These are phyloP conservation scores for Lactifluus volemus DNA, from an alignment of 768 basidiomycete species.

Conservation along the genomic window DNA sequence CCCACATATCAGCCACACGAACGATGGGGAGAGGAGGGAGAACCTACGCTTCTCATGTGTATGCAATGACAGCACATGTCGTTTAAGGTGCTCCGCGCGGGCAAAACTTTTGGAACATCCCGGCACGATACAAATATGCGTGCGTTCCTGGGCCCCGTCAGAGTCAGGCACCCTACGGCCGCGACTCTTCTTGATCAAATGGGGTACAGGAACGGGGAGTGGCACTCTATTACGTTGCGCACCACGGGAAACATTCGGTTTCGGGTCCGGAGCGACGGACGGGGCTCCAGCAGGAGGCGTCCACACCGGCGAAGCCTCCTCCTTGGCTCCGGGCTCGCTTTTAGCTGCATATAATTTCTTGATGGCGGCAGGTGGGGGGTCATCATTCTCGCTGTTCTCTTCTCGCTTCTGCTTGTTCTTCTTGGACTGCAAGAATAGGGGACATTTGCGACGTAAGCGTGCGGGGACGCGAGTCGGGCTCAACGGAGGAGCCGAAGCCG, in stretches of 20 bases:
- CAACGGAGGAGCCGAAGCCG: neutral
- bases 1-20: neutral
- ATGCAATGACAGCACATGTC: conserved; percentile 74
- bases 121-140: conserved; percentile 56
- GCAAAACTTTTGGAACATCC: conserved; percentile 77
- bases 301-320: neutral
- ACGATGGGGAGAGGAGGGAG: neutral
- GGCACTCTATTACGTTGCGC: neutral
- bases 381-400: neutral
- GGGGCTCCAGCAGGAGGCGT: neutral
- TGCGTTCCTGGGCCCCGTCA: conserved; percentile 31
- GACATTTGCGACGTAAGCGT: conserved; percentile 12
- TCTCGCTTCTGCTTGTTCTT: neutral
- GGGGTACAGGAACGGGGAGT: conserved; percentile 62
- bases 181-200: conserved; percentile 71
- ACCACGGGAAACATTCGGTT: neutral
- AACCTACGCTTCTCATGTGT: conserved; percentile 76
- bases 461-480: conserved; percentile 12
- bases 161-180: conserved; percentile 58
- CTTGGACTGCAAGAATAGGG: neutral
- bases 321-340: neutral
- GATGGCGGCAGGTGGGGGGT: neutral
- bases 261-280: neutral
- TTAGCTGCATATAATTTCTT: neutral
- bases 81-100: conserved; percentile 71